Percentiles rank a stretch among this genome's conserved stretches.
phyloP scores from a whole-genome alignment of 31 red algal species.

The Asparagopsis taxiformis region DNA sequence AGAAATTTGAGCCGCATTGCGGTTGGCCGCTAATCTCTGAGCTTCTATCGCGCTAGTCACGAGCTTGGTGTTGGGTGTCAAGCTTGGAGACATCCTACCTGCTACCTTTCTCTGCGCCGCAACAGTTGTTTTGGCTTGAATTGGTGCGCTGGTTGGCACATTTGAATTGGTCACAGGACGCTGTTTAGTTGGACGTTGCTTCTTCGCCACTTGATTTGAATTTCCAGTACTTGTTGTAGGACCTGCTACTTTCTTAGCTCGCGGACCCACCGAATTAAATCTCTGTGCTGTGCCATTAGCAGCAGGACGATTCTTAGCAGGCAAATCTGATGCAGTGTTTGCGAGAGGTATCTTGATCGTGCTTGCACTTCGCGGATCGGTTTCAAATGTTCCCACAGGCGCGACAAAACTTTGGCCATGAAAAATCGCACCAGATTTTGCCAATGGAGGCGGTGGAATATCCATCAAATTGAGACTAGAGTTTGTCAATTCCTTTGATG shows the following conservation, averaged over 20 bases:
- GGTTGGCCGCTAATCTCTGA: neutral
- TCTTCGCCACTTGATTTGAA: neutral
- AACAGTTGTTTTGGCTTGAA: neutral
- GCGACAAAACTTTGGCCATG: conserved; percentile 33
- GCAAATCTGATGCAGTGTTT: neutral
- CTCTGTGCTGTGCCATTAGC: neutral
- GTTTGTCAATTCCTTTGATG: conserved; percentile 3
- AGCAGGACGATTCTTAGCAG: neutral
- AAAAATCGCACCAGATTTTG: conserved; percentile 10
- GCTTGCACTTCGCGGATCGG: conserved; percentile 5
- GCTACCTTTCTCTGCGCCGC: neutral
- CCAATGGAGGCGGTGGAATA: neutral
- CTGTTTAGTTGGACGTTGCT: neutral
- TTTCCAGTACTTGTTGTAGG: neutral
- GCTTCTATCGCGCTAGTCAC: neutral
- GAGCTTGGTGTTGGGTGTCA: neutral
- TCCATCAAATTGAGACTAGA: conserved; percentile 4
- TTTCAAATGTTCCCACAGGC: conserved; percentile 15
- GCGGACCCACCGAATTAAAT: neutral
- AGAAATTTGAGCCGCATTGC: conserved; percentile 1
- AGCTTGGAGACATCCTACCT: neutral
- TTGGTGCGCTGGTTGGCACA: neutral
- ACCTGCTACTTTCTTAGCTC: neutral
- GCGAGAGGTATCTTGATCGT: conserved; percentile 24
- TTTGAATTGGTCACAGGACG: neutral